Evolutionary conservation across 2,329 filamentous ascomycete species (phyloP).

Genomic region (Aspergillus novoparasiticus): DNA sequence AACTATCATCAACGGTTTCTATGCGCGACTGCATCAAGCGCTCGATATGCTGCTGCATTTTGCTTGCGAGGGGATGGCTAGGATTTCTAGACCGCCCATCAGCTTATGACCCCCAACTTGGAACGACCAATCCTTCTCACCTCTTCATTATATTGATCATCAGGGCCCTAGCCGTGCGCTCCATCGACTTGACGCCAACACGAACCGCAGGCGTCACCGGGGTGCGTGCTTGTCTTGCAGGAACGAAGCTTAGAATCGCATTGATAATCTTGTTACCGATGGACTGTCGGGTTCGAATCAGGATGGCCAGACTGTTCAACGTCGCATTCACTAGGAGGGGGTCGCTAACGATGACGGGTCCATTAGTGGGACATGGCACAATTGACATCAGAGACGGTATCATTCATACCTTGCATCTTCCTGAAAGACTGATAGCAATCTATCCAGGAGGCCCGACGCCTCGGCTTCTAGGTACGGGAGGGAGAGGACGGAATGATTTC

Average conservation of each 20-base stretch:
- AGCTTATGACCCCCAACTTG: constrained; percentile 12
- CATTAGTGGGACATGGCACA: constrained; percentile 7
- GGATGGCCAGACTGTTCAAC: constrained; percentile 79
- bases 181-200: constrained; percentile 88
- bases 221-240: constrained; percentile 75
- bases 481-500: constrained; percentile 78
- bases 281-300: constrained; percentile 79
- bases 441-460: constrained; percentile 84
- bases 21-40: constrained; percentile 75
- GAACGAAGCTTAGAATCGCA: constrained; percentile 87
- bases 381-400: neutral
- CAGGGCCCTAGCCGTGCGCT: constrained; percentile 84
- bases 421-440: constrained; percentile 81
- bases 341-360: constrained; percentile 60
- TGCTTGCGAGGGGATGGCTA: constrained; percentile 70
- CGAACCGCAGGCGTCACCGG: constrained; percentile 77
- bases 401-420: constrained; percentile 74
- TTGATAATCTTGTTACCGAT: constrained; percentile 84
- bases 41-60: constrained; percentile 87
- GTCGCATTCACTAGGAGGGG: constrained; percentile 87
- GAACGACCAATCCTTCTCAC: constrained; percentile 47
- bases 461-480: constrained; percentile 86
- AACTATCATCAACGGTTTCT: constrained; percentile 76
- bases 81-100: constrained; percentile 64
- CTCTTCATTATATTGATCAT: constrained; percentile 80